Evolutionary conservation across 2,329 filamentous ascomycete genomes (phyloP).

Genomic region (Penicillium sp.): DNA sequence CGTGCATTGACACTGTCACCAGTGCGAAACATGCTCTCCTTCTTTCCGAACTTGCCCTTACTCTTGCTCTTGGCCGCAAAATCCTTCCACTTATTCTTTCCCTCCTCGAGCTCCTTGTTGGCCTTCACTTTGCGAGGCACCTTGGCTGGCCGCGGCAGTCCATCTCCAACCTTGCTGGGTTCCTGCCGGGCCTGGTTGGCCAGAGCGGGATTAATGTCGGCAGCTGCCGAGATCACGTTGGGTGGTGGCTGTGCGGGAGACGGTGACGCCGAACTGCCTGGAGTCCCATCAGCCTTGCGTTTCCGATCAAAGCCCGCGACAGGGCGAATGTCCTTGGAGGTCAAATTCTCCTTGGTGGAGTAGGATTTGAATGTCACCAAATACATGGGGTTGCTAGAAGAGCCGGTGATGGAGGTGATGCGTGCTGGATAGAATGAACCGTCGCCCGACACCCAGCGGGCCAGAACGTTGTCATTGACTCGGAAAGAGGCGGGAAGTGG

Average conservation of each 20-base stretch:
- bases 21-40: conserved; percentile 96
- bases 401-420: conserved; percentile 91
- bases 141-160: conserved; percentile 58
- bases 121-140: conserved; percentile 76
- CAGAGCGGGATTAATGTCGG: conserved; percentile 62
- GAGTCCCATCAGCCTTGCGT: conserved; percentile 76
- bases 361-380: conserved; percentile 94
- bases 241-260: conserved; percentile 43
- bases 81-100: conserved; percentile 92
- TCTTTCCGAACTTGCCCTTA: conserved; percentile 68
- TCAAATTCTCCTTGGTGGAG: conserved; percentile 70
- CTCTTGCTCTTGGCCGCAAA: conserved; percentile 71
- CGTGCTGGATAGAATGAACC: conserved; percentile 85
- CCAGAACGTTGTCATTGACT: conserved; percentile 84
- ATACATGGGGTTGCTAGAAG: conserved; percentile 84
- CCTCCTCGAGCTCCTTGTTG: conserved; percentile 82
- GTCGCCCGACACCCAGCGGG: conserved; percentile 87
- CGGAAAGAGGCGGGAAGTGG: conserved; percentile 59
- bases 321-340: conserved; percentile 77
- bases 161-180: conserved; percentile 59
- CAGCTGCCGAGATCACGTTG: conserved; percentile 61
- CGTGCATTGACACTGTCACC: conserved; percentile 79
- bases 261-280: conserved; percentile 48
- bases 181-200: conserved; percentile 62
- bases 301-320: conserved; percentile 65